Conservation (phyloP, 129 eudicot species). For the Helianthus tuberosus region DNA sequence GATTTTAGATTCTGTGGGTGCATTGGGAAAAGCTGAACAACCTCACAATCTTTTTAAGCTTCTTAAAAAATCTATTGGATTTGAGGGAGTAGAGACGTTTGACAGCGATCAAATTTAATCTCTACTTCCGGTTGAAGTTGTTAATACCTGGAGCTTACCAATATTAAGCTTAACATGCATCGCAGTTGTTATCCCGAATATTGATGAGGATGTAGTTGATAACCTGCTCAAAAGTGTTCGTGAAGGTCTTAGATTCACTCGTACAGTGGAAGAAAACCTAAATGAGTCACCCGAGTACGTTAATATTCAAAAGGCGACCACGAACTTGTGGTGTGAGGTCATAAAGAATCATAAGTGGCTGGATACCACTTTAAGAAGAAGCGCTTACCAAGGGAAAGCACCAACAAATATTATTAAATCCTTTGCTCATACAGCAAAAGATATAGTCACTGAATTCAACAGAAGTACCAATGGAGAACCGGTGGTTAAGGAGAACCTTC, state of each 20-base stretch:
- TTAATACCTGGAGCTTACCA: slow-evolving; percentile 18
- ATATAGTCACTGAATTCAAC: too few relatives aligned
- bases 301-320: too few relatives aligned
- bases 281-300: too few relatives aligned
- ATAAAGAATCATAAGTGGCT: too few relatives aligned
- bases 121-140: background rate
- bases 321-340: too few relatives aligned
- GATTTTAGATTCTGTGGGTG: slow-evolving; percentile 2
- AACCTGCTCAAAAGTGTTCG: slow-evolving; percentile 8
- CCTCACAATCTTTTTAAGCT: background rate
- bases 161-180: slow-evolving; percentile 14
- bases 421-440: too few relatives aligned
- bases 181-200: background rate
- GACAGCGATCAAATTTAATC: background rate
- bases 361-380: too few relatives aligned
- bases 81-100: background rate
- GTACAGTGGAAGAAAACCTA: slow-evolving; percentile 18
- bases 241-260: background rate
- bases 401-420: too few relatives aligned
- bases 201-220: background rate
- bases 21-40: background rate
- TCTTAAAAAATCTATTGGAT: background rate
- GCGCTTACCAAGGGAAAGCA: too few relatives aligned
- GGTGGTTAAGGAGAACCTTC: too few relatives aligned
- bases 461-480: too few relatives aligned